Base-by-base conservation (phyloP, 805 yeast genomes). In the Sugiyamaella smithiae region DNA sequence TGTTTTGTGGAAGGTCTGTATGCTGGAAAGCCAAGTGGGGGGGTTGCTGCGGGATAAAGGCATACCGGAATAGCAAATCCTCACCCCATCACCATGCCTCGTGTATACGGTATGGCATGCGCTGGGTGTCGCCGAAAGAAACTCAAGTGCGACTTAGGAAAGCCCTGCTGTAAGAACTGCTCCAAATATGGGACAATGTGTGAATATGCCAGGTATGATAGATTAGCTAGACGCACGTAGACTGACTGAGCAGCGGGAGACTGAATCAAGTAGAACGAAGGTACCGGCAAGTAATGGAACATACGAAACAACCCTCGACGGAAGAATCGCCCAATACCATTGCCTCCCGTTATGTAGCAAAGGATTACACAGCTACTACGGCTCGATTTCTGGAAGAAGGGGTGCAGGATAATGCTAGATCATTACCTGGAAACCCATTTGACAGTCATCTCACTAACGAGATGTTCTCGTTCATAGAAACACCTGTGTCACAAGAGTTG, bases 51-150 rank as follows among this genome's bases (percentile, higher is more conserved):
- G n/a, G n/a, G n/a, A n/a, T n/a, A n/a, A n/a, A n/a, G n/a, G n/a
- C n/a, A n/a, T n/a, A n/a, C n/a, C n/a, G n/a, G n/a, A n/a, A n/a
- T n/a, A n/a, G n/a, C n/a, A n/a, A n/a, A n/a, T n/a, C n/a, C n/a
- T n/a, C n/a, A n/a, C n/a, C n/a, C n/a, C n/a, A n/a, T n/a, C n/a
- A n/a, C n/a, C n/a, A n/a, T n/a, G n/a, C n/a, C n/a, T n/a, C n/a
- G n/a, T n/a, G n/a, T n/a, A n/a, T 43, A 43, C 22, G 46, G 46
- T 16, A 17, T 29, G n/a, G 14, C 46, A 3, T 43, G 46, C 20
- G 31, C 26, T 19, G 53, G 43, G 29, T 50, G 53, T 17, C 51
- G 53, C 5, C 45, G 44, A n/a, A 41, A 43, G 19, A 50, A 47
- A 40, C 42, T 50, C 16, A 43, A 43, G 20, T 43, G 46, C n/a